Evolutionary conservation across 2,329 filamentous ascomycete species (phyloP), one percentile per base, ranked within the genome.

Genomic region (Chaetomiaceae sp.): DNA sequence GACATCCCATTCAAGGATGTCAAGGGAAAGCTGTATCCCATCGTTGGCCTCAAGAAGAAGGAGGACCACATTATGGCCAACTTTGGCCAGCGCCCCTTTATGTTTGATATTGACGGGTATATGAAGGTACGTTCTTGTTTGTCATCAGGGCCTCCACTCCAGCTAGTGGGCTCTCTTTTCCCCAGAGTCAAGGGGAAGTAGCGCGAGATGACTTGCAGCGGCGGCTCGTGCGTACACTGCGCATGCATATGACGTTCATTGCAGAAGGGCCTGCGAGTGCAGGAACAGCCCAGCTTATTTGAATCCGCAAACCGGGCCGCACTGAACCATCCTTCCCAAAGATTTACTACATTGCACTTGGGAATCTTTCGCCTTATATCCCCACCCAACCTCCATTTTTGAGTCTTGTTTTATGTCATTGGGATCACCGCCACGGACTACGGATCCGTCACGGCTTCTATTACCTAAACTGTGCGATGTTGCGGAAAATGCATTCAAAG

Each of bases 91-190:
- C 80, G 79, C 48, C 87, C 87, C 3, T 97, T 97, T 68, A 79
- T 89, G 40, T 99, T 87, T 71, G 89, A 96, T 67, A 97, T 99
- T 61, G 89, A 96, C 69, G 80, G 81, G 55, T 81, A 94, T 77
- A 86, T 96, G 74, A 80, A 79, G 75, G 88, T 88, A 77, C 64
- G 79, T 71, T 9, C 13, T 38, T 21, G 6, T 13, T 25, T 16
- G 2, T 36, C 11, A 11, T n/a, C 8, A 14, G 9, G 21, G 7
- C n/a, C 5, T 9, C 27, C 5, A 7, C 13, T 18, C 20, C 13
- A 7, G n/a, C 29, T 11, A 10, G 9, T 25, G 8, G 34, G 4
- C 30, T 63, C 18, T 20, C 36, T 18, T 43, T n/a, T 27, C 18
- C 14, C 16, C 21, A 9, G 3, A 9, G 14, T 36, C 33, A 18